phyloP scores from a whole-genome alignment of 345 rosid species.

The Acer yangbiense region DNA sequence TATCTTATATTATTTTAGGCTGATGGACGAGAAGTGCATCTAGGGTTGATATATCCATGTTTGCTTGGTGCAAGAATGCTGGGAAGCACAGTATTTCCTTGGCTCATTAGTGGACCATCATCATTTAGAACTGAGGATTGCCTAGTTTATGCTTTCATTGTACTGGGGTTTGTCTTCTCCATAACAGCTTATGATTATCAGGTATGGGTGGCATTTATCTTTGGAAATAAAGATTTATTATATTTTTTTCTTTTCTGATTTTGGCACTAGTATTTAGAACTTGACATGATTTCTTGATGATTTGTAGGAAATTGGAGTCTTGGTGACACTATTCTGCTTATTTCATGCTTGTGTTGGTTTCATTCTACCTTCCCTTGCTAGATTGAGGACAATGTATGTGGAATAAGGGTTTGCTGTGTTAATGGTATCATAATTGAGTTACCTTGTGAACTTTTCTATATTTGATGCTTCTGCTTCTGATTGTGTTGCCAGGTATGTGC shows the following conservation, averaged over 20 bases:
- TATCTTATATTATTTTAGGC: conserved; percentile 50
- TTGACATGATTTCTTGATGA: conserved; percentile 17
- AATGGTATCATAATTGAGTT: background rate
- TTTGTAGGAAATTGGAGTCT: conserved; percentile 79
- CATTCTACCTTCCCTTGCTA: conserved; percentile 79
- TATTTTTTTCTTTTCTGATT: background rate
- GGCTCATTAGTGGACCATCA: conserved; percentile 69
- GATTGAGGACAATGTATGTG: conserved; percentile 83
- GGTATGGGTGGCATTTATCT: conserved; percentile 41
- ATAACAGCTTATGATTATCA: conserved; percentile 92
- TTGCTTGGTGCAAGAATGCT: conserved; percentile 91
- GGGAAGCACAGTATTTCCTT: conserved; percentile 85
- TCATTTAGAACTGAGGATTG: conserved; percentile 79
- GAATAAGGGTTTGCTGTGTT: conserved; percentile 4
- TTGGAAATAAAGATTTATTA: background rate
- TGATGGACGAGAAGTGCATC: conserved; percentile 89
- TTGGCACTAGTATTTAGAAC: conserved; percentile 9
- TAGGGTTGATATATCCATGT: conserved; percentile 84
- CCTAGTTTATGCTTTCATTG: conserved; percentile 57
- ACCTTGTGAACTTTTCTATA: background rate
- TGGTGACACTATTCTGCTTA: conserved; percentile 71
- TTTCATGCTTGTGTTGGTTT: conserved; percentile 75
- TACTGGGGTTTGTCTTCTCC: conserved; percentile 67
- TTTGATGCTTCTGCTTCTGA: conserved; percentile 19
- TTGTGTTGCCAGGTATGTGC: conserved; percentile 67